Conservation (phyloP, 805 yeast genomes). For the Saccharomycopsis olivae region DNA sequence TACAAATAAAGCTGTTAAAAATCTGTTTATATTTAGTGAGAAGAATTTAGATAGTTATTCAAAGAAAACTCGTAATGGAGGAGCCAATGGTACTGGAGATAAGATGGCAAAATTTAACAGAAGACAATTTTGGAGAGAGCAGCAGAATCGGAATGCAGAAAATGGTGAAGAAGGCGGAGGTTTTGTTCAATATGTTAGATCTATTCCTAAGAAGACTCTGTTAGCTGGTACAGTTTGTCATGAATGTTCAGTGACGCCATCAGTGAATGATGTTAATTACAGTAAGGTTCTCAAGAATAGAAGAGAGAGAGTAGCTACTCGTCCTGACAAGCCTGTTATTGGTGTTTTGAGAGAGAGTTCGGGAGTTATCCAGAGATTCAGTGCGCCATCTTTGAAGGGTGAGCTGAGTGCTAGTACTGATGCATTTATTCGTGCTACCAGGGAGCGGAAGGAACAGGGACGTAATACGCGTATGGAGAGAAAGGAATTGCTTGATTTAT, state of each 20-base stretch:
- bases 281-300: slow-evolving; percentile 49
- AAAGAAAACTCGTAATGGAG: slow-evolving; percentile 27
- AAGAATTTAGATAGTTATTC: slow-evolving; percentile 45
- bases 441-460: slow-evolving; percentile 51
- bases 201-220: slow-evolving; percentile 82
- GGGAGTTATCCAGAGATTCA: slow-evolving; percentile 43
- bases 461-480: slow-evolving; percentile 92
- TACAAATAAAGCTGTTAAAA: slow-evolving; percentile 69
- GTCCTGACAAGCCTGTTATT: slow-evolving; percentile 44
- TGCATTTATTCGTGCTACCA: slow-evolving; percentile 31
- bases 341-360: slow-evolving; percentile 60
- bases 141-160: slow-evolving; percentile 22
- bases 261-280: slow-evolving; percentile 62
- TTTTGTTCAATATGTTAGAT: slow-evolving; percentile 74
- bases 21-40: slow-evolving; percentile 83
- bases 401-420: slow-evolving; percentile 37
- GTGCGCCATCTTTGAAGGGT: slow-evolving; percentile 47
- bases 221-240: slow-evolving; percentile 82
- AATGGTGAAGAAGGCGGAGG: too few species aligned
- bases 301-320: slow-evolving; percentile 34
- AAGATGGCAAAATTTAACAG: slow-evolving; percentile 6
- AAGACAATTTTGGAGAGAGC: slow-evolving; percentile 8
- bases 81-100: slow-evolving; percentile 21
- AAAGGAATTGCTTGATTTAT: slow-evolving; percentile 77
- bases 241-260: slow-evolving; percentile 84